Base-by-base conservation (phyloP, 148 eudicot species). In the Amaranthus cruentus region DNA sequence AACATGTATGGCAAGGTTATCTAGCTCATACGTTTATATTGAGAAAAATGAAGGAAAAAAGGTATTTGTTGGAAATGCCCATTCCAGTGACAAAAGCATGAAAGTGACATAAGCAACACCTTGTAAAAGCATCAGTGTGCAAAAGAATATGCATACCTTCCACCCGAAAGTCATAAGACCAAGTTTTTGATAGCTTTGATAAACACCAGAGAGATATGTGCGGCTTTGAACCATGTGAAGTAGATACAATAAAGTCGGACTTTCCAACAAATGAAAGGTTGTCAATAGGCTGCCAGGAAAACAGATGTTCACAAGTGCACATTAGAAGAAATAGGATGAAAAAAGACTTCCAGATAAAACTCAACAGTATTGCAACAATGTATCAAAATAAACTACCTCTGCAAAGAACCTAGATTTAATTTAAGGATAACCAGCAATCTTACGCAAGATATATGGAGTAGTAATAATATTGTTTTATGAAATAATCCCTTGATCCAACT, bases 111-210 rank as follows among this genome's bases (percentile, higher is more conserved):
- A 48, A 66, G 43, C 7, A 66, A 48, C 11, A 15, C 4, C 43
- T 2, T n/a, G 42, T n/a, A 9, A 44, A 47, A 47, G 69, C 9
- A 66, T 49, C 69, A 66, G 4, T 55, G 59, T 47, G 38, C 46
- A 28, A 65, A 57, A 15, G 56, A 71, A 56, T 10, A 46, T 78
- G 10, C 87, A 69, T 76, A 95, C 98, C 98, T 87, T 95, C 90
- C 55, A 75, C 77, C n/a, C 76, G 82, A 74, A 95, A 82, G 78
- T 78, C 84, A 83, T 91, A 91, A 13, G 98, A 88, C 98, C 98
- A 95, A 47, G 81, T 56, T 56, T 70, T 64, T 54, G 83, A 77
- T 64, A 87, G 80, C 79, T 81, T 85, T 68, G 96, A 84, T 90
- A 88, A 79, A 68, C 85, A 81, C 97, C 97, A 95, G 42, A 95